Conservation (phyloP, 1,284 basidiomycete genomes). For the Boletellus deceptivus region DNA sequence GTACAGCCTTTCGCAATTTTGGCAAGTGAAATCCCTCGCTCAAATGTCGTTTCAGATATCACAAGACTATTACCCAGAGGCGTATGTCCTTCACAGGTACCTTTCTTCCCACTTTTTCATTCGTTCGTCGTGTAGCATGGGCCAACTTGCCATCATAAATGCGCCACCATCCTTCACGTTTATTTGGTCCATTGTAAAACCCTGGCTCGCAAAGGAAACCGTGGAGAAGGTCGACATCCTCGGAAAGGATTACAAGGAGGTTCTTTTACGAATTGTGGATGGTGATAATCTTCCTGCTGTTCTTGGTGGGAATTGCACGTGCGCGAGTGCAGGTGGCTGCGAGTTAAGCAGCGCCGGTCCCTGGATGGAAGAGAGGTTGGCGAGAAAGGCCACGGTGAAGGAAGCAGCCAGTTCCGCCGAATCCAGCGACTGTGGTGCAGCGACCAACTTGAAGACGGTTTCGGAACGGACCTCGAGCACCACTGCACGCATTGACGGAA, state of each 20-base stretch:
- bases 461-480: constrained; percentile 12
- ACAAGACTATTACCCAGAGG: constrained; percentile 75
- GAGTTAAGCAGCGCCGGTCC: constrained; percentile 61
- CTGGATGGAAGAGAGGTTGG: constrained; percentile 60
- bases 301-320: constrained; percentile 54
- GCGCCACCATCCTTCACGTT: constrained; percentile 67
- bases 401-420: neutral
- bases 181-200: constrained; percentile 66
- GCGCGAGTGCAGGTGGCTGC: constrained; percentile 54
- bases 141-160: constrained; percentile 64
- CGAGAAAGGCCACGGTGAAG: constrained; percentile 28
- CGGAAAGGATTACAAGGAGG: constrained; percentile 54
- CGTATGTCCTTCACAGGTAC: constrained; percentile 41
- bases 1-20: constrained; percentile 62
- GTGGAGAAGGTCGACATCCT: constrained; percentile 62
- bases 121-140: constrained; percentile 50
- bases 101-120: neutral
- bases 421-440: constrained; percentile 3
- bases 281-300: constrained; percentile 47
- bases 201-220: constrained; percentile 72
- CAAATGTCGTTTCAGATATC: constrained; percentile 65
- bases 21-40: constrained; percentile 66
- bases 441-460: neutral
- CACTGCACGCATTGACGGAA: constrained; percentile 1
- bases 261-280: constrained; percentile 55